Evolutionary conservation across 2,329 filamentous ascomycete genomes (phyloP), one percentile per base, ranked within the genome.

Genomic region (Dactylella cylindrospora): DNA sequence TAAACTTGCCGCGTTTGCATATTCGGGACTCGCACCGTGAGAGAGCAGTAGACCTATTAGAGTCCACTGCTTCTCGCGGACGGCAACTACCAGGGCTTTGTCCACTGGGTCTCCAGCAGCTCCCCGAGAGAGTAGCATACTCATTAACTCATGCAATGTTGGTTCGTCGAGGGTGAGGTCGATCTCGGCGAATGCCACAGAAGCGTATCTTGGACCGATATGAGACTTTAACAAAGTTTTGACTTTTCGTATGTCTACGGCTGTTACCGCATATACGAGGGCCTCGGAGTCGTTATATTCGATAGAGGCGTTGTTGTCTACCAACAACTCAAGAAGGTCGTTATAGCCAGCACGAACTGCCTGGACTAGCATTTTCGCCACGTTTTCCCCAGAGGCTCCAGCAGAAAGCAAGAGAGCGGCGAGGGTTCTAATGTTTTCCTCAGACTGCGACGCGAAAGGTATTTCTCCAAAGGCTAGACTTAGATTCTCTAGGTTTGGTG

Each of bases 291-390:
- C 54, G 23, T 62, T 62, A 17, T 54, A 62, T 23, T 62, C 57
- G 31, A 62, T 50, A 6, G 57, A 62, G 13, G 51, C 49, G 7
- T 49, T 44, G 2, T 46, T 43, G 17, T 62, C 57, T 9, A 62
- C 31, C 1, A 62, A 49, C n/a, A 62, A 12, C 23, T 62, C 43
- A 5, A 62, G 26, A 17, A 62, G 57, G 22, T 50, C 49, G 17
- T 62, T 54, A 22, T 62, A 62, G 9, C 57, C 57, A 3, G 57
- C 57, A n/a, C 49, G 49, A 39, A 62, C 57, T 3, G 57, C 43
- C n/a, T 62, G 57, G 8, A 62, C 57, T 12, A 62, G 26, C 12
- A 62, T 26, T 25, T 50, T 62, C 17, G 49, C 49, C 10, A 53
- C 57, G 23, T 32, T 54, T 25, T 62, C 57, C 3, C 57, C 57